Conservation (phyloP, 306 rosid species). For the Cicer yamashitae region DNA sequence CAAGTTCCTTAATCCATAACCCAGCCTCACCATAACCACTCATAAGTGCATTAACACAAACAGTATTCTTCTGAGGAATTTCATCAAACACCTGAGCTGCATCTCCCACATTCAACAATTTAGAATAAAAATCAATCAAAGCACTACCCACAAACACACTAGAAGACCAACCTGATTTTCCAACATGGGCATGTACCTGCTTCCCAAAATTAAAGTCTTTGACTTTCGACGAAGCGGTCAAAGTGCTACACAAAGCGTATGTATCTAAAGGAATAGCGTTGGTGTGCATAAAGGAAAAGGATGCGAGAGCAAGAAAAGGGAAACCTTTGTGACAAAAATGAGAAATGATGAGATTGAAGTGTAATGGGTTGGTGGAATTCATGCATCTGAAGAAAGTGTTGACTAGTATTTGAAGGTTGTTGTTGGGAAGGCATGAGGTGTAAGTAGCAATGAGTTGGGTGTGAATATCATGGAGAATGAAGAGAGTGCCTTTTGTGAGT, state of each 20-base stretch:
- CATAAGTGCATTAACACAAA: slow-evolving; percentile 75
- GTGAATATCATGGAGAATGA: slow-evolving; percentile 48
- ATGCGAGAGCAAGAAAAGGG: slow-evolving; percentile 52
- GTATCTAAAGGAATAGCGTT: slow-evolving; percentile 62
- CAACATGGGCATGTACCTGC: slow-evolving; percentile 61
- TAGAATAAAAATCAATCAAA: slow-evolving; percentile 62
- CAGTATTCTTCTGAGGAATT: slow-evolving; percentile 69
- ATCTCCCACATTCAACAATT: slow-evolving; percentile 50
- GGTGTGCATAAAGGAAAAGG: slow-evolving; percentile 73
- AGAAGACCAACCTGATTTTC: slow-evolving; percentile 68
- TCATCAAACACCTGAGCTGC: slow-evolving; percentile 74
- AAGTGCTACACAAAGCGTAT: slow-evolving; percentile 67
- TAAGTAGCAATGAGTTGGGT: slow-evolving; percentile 59
- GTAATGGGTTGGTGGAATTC: slow-evolving; percentile 53
- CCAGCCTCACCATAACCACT: slow-evolving; percentile 69
- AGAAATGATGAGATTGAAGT: slow-evolving; percentile 61
- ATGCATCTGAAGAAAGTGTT: slow-evolving; percentile 63
- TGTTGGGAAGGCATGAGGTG: slow-evolving; percentile 42
- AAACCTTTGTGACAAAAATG: slow-evolving; percentile 56
- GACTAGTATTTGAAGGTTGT: slow-evolving; percentile 31
- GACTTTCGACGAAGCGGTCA: slow-evolving; percentile 61
- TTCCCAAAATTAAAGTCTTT: slow-evolving; percentile 52
- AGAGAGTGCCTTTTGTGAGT: slow-evolving; percentile 58
- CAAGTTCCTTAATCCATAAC: slow-evolving; percentile 64
- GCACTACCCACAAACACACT: slow-evolving; percentile 86